phyloP scores from a whole-genome alignment of 1,284 basidiomycete genomes.

The Boletellus deceptivus region DNA sequence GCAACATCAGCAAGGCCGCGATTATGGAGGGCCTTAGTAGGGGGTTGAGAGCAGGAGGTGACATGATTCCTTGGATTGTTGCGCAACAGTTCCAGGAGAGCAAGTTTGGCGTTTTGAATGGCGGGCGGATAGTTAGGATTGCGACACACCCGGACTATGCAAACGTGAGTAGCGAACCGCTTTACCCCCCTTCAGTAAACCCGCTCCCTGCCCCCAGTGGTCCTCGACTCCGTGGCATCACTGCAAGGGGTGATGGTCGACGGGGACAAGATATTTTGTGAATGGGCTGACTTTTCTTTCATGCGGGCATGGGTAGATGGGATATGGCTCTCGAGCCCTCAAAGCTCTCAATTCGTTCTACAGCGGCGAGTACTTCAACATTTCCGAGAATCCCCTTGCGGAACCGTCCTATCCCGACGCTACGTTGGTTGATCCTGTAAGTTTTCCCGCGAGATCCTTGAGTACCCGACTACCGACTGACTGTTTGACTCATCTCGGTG shows the following conservation, averaged over 20 bases:
- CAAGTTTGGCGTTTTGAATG: slow-evolving; percentile 90
- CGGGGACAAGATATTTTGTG: background rate
- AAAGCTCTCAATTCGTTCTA: slow-evolving; percentile 89
- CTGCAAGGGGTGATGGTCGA: background rate
- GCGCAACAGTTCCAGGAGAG: slow-evolving; percentile 97
- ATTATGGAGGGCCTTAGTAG: slow-evolving; percentile 85
- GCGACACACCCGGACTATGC: slow-evolving; percentile 98
- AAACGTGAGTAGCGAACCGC: slow-evolving; percentile 50
- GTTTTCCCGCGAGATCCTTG: slow-evolving; percentile 13
- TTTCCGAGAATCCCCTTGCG: slow-evolving; percentile 63
- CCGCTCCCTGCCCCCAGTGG: background rate
- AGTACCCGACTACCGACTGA: slow-evolving; percentile 2
- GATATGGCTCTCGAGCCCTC: slow-evolving; percentile 92
- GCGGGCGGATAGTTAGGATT: slow-evolving; percentile 89
- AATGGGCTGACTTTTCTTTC: slow-evolving; percentile 2
- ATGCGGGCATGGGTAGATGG: slow-evolving; percentile 64
- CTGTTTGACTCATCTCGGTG: background rate
- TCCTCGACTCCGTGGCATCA: background rate
- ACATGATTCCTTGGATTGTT: slow-evolving; percentile 98
- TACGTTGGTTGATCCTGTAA: slow-evolving; percentile 59
- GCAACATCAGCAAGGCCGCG: slow-evolving; percentile 84
- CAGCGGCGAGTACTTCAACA: slow-evolving; percentile 86
- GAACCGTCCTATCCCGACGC: slow-evolving; percentile 65
- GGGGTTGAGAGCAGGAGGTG: slow-evolving; percentile 84
- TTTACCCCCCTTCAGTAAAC: background rate